Conservation (phyloP, 2,329 filamentous ascomycete genomes). For the Ascochyta fabae region DNA sequence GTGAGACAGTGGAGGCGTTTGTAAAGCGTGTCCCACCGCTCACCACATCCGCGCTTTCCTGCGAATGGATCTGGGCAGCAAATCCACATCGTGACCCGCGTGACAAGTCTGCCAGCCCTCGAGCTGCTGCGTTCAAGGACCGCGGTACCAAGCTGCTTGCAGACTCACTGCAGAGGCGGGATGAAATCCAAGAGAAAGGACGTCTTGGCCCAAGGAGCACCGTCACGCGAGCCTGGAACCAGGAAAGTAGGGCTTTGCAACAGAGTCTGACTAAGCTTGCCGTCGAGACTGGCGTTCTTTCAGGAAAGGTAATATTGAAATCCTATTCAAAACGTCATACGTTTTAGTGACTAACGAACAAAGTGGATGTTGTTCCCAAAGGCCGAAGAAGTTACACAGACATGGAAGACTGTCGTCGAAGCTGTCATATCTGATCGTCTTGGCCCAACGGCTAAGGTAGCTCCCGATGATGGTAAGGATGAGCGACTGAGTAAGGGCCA, state of each 20-base stretch:
- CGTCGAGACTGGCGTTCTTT: slow-evolving; percentile 61
- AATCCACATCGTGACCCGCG: slow-evolving; percentile 64
- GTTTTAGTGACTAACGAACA: not conserved
- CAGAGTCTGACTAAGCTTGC: slow-evolving; percentile 68
- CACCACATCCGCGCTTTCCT: slow-evolving; percentile 53
- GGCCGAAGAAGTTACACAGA: slow-evolving; percentile 61
- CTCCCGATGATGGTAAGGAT: slow-evolving; percentile 57
- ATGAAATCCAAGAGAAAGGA: slow-evolving; percentile 59
- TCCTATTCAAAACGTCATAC: not conserved
- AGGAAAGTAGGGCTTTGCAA: slow-evolving; percentile 54
- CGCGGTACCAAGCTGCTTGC: slow-evolving; percentile 63
- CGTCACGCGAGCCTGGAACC: slow-evolving; percentile 49
- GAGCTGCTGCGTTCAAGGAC: slow-evolving; percentile 58
- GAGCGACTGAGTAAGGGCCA: slow-evolving; percentile 56
- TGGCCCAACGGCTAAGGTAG: slow-evolving; percentile 76
- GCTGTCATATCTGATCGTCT: slow-evolving; percentile 73
- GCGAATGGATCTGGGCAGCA: slow-evolving; percentile 75
- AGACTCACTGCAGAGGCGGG: slow-evolving; percentile 54
- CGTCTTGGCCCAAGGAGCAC: slow-evolving; percentile 53
- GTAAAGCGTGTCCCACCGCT: slow-evolving; percentile 71
- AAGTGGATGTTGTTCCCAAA: slow-evolving; percentile 78
- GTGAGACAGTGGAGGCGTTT: slow-evolving; percentile 70
- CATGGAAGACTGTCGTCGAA: slow-evolving; percentile 71
- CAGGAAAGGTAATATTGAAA: slow-evolving; percentile 67
- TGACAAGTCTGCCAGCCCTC: slow-evolving; percentile 37